A percentile compares a stretch with the other conserved stretches of the same genome.
Conservation (phyloP, 176 grass and related monocot species). For the Aegilops speltoides region DNA sequence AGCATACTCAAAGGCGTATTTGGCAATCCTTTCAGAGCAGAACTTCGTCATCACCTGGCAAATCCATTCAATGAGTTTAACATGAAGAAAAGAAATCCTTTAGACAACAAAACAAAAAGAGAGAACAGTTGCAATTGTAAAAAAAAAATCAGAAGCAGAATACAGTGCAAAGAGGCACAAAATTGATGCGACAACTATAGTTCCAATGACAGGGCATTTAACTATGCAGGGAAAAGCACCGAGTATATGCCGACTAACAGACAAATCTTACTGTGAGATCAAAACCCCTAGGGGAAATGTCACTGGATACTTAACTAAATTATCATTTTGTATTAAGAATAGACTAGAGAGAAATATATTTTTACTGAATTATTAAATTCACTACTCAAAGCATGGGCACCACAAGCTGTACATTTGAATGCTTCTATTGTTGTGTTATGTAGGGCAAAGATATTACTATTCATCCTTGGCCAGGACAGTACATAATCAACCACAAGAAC, state of each 20-base stretch:
- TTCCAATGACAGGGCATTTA: background rate
- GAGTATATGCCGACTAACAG: background rate
- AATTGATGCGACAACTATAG: background rate
- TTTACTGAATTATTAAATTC: background rate
- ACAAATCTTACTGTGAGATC: background rate
- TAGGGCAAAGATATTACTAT: background rate
- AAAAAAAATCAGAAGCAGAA: background rate
- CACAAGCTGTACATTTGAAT: background rate
- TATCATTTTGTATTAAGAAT: background rate
- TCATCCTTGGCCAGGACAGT: background rate
- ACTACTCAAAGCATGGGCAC: background rate
- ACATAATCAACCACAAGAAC: background rate
- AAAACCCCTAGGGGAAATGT: background rate
- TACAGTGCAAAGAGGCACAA: background rate
- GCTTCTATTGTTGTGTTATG: background rate
- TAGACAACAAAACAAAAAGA: background rate
- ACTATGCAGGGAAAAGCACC: background rate
- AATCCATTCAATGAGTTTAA: conserved; percentile 35
- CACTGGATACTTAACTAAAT: background rate
- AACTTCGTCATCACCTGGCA: conserved; percentile 97
- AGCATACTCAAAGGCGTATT: conserved; percentile 99
- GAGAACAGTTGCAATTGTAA: background rate
- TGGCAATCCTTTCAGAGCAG: conserved; percentile 97
- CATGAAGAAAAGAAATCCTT: background rate
- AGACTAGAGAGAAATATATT: background rate